Evolutionary conservation across 116 monocot species (phyloP).

Genomic region (Papilionanthe hybrid): DNA sequence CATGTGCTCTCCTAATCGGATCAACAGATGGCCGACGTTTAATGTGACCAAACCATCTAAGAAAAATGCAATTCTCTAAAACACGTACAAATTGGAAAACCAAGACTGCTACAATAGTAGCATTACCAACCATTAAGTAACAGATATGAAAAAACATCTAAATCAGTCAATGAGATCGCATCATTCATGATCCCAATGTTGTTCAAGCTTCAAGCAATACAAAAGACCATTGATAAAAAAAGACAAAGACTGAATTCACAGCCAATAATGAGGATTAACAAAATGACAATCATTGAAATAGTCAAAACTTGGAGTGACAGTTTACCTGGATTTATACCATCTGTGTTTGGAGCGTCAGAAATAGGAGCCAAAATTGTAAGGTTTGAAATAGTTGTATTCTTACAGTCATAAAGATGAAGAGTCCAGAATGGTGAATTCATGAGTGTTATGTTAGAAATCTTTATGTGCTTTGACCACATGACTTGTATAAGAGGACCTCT

Average conservation of each 20-base stretch:
- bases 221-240: not conserved
- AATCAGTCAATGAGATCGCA: not conserved
- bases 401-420: conserved; percentile 83
- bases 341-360: conserved; percentile 82
- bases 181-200: not conserved
- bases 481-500: conserved; percentile 85
- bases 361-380: conserved; percentile 79
- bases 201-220: not conserved
- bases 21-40: too few species aligned
- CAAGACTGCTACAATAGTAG: not conserved
- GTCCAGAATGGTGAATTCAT: conserved; percentile 91
- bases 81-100: not conserved
- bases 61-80: not conserved
- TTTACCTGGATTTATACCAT: conserved; percentile 96
- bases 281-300: not conserved
- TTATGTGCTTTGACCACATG: conserved; percentile 74
- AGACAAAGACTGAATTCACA: not conserved
- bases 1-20: too few species aligned
- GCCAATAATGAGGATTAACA: not conserved
- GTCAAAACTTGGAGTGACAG: not conserved
- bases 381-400: conserved; percentile 57
- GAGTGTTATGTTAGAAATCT: conserved; percentile 74
- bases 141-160: not conserved
- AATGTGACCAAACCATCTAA: too few species aligned
- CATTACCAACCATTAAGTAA: not conserved